Base-by-base conservation (phyloP, 768 basidiomycete genomes). In the Boletus tomentosulus region DNA sequence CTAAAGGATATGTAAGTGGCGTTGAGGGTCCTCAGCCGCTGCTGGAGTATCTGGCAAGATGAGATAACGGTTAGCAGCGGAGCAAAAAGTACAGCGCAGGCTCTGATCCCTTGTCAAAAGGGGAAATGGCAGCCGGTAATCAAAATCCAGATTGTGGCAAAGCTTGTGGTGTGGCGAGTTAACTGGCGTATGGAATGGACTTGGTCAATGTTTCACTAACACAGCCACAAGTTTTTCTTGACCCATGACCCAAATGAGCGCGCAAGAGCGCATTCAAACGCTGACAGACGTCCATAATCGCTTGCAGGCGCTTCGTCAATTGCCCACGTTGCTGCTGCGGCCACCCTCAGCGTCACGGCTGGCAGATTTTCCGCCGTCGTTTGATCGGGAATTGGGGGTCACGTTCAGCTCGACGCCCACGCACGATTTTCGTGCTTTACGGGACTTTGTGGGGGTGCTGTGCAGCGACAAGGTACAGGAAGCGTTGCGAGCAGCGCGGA, bases 401-500 rank as follows among this genome's bases (percentile, higher is more conserved):
- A 57, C 67, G 28, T 71, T 69, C 44, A 54, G 53, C n/a, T 57
- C 66, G 15, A 65, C 65, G 1, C 63, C 68, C 7, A n/a, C 50
- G 7, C 68, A 71, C 6, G 74, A 82, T 46, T 80, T 84, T 49
- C 68, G 75, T 53, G 71, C 76, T 35, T 51, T 85, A 31, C 76
- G 71, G 46, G 74, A 74, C 9, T 73, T 86, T 47, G 67, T 70
- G n/a, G 79, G 80, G 5, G 62, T 69, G 27, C 57, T 85, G 4
- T 67, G 74, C 25, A 79, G 80, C 5, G 78, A 79, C 45, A 70
- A 72, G 6, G 74, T 83, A 6, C 87, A 89, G 66, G 72, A 78
- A 0, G 86, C 85, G 3, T 69, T 89, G 50, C 68, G 66, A 35
- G 71, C 73, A 5, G 86, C 86, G 22, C 71, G 70, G 44, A 76